phyloP scores from a whole-genome alignment of 495 filamentous ascomycete genomes.

The Penicillium waksmanii region DNA sequence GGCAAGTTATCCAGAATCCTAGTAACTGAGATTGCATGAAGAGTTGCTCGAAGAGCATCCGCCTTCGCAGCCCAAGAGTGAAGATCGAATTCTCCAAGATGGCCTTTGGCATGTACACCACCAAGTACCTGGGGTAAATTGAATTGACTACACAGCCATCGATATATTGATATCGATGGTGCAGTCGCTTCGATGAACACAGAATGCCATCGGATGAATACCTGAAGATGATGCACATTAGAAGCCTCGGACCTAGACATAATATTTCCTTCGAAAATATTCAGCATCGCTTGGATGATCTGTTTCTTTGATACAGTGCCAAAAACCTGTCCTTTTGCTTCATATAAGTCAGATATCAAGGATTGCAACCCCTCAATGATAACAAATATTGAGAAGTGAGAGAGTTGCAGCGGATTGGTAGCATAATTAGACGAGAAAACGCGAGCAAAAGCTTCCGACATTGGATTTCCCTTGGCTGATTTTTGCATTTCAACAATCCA shows the following conservation, averaged over 20 bases:
- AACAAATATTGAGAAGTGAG: conserved; percentile 18
- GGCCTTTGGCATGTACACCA: conserved; percentile 12
- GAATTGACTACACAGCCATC: conserved; percentile 11
- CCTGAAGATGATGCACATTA: conserved; percentile 7
- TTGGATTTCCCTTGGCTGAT: background rate
- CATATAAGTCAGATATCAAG: conserved; percentile 17
- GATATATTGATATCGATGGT: conserved; percentile 14
- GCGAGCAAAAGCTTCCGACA: conserved; percentile 10
- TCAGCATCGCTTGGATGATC: conserved; percentile 21
- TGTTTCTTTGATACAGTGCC: conserved; percentile 10
- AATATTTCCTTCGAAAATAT: conserved; percentile 12
- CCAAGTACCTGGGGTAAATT: conserved; percentile 11
- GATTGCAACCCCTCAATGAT: conserved; percentile 20
- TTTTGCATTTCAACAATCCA: conserved; percentile 17
- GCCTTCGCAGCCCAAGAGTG: conserved; percentile 2
- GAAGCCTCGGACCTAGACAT: background rate
- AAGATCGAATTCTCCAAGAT: conserved; percentile 3
- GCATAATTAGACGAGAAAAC: conserved; percentile 11
- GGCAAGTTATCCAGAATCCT: conserved; percentile 20
- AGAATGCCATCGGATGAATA: conserved; percentile 22
- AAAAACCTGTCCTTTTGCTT: conserved; percentile 7
- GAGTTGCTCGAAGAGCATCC: conserved; percentile 11
- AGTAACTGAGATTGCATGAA: conserved; percentile 16
- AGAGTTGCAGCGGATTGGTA: conserved; percentile 5
- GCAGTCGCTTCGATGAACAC: conserved; percentile 18